A percentile compares a stretch with the other conserved stretches of the same genome.
phyloP scores from a whole-genome alignment of 352 stramenopile genomes.

The Phytophthora syringae region DNA sequence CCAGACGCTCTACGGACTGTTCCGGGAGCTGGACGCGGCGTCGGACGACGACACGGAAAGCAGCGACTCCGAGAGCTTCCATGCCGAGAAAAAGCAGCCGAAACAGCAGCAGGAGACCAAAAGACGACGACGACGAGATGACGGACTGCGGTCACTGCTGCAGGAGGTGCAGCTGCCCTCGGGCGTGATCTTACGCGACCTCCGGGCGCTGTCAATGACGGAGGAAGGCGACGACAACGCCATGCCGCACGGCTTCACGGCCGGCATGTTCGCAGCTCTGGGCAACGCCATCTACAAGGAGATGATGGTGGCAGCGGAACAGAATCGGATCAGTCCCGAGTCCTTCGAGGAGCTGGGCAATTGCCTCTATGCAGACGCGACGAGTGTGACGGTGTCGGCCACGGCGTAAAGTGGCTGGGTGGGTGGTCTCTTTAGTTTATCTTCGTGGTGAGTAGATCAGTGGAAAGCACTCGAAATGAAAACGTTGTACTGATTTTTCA shows the following conservation, averaged over 20 bases:
- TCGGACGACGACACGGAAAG: conserved; percentile 27
- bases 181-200: conserved; percentile 58
- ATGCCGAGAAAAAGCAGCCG: not conserved
- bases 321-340: conserved; percentile 54
- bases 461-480: conserved; percentile 10
- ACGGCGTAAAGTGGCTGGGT: conserved; percentile 32
- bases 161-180: conserved; percentile 42
- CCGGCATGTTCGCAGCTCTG: conserved; percentile 70
- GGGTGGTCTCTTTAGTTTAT: conserved; percentile 31
- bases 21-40: conserved; percentile 44
- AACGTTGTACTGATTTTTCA: conserved; percentile 1
- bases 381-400: conserved; percentile 51
- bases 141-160: conserved; percentile 58
- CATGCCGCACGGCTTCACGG: conserved; percentile 73
- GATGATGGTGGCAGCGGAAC: conserved; percentile 56
- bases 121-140: conserved; percentile 34
- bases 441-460: conserved; percentile 11
- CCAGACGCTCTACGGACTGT: conserved; percentile 66
- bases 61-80: conserved; percentile 29
- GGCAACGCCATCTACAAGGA: conserved; percentile 76
- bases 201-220: conserved; percentile 49
- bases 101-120: not conserved
- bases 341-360: conserved; percentile 62
- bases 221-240: conserved; percentile 30
- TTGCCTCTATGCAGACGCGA: conserved; percentile 56